A percentile compares a stretch with the other conserved stretches of the same genome.
Evolutionary conservation across 108 stramenopile species (phyloP).

Genomic region (Asterionellopsis glacialis): DNA sequence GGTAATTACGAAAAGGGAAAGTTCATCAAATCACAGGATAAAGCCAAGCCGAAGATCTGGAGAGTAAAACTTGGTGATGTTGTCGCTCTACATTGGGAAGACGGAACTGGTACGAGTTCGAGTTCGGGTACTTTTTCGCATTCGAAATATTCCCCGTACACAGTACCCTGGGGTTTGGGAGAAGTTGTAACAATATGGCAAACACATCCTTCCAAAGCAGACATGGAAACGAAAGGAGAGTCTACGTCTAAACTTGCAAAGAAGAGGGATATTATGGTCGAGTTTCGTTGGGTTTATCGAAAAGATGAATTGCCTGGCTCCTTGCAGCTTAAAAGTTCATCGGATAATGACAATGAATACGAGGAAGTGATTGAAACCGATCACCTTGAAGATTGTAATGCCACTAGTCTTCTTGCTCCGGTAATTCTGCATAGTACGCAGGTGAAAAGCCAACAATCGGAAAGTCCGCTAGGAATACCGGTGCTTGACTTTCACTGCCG

Average conservation of each 20-base stretch:
- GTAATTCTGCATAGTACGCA: constrained; percentile 20
- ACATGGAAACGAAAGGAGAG: background rate
- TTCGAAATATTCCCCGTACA: constrained; percentile 37
- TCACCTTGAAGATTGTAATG: constrained; percentile 44
- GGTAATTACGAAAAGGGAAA: constrained; percentile 18
- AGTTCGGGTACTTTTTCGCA: background rate
- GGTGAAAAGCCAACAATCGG: background rate
- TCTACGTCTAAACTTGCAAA: background rate
- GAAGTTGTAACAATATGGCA: constrained; percentile 43
- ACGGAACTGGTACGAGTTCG: constrained; percentile 19
- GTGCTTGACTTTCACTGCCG: constrained; percentile 51
- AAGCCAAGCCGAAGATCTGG: constrained; percentile 16
- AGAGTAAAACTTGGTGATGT: constrained; percentile 57
- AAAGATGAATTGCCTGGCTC: constrained; percentile 48
- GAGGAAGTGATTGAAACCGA: constrained; percentile 83
- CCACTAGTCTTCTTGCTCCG: constrained; percentile 49
- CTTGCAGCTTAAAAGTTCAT: background rate
- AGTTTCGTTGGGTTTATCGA: constrained; percentile 79
- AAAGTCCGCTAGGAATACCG: constrained; percentile 33
- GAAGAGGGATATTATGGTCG: constrained; percentile 28
- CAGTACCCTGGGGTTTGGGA: constrained; percentile 35
- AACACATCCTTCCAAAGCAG: constrained; percentile 22
- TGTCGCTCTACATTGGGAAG: constrained; percentile 44
- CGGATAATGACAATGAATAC: constrained; percentile 2
- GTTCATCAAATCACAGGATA: background rate